A percentile compares a stretch with the other conserved stretches of the same genome.
These are phyloP conservation scores for Hibiscus syriacus DNA, from an alignment of 345 rosid species.

Conservation along the genomic window DNA sequence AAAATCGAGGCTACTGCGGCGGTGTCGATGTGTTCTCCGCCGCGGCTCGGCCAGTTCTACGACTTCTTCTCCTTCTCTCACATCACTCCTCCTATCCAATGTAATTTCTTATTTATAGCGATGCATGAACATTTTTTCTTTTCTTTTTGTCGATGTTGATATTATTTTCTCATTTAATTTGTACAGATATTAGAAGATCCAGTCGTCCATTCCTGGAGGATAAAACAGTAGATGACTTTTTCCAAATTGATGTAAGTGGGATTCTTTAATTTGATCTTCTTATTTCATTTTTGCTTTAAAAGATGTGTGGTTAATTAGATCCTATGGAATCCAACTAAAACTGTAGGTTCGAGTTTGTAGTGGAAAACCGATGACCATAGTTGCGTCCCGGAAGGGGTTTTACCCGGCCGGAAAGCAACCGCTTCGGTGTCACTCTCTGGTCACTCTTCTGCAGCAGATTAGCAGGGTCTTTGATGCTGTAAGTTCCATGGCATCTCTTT, in stretches of 20 bases:
- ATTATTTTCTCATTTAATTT: constrained; percentile 1
- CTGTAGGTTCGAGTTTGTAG: constrained; percentile 63
- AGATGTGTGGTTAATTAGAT: neutral
- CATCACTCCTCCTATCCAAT: constrained; percentile 72
- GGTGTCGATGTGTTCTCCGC: constrained; percentile 68
- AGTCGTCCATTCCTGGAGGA: constrained; percentile 54
- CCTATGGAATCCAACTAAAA: constrained; percentile 4
- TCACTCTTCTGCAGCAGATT: constrained; percentile 71
- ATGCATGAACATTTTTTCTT: neutral
- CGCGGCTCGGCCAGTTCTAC: constrained; percentile 80
- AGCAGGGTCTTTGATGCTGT: constrained; percentile 77
- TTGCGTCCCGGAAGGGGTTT: constrained; percentile 71
- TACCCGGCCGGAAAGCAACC: constrained; percentile 68
- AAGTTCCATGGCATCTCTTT: constrained; percentile 14
- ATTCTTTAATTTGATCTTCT: neutral
- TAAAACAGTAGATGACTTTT: constrained; percentile 57
- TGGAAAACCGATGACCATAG: constrained; percentile 70
- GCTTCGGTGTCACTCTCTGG: constrained; percentile 61
- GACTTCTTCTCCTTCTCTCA: constrained; percentile 91
- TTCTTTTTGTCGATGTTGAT: constrained; percentile 8
- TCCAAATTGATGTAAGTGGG: constrained; percentile 71
- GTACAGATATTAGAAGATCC: constrained; percentile 63
- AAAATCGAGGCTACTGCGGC: constrained; percentile 22
- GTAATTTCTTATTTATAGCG: constrained; percentile 19
- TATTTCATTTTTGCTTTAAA: neutral